A percentile compares a stretch with the other conserved stretches of the same genome.
Evolutionary conservation across 2,329 filamentous ascomycete genomes (phyloP).

Genomic region (Lithohypha guttulata): DNA sequence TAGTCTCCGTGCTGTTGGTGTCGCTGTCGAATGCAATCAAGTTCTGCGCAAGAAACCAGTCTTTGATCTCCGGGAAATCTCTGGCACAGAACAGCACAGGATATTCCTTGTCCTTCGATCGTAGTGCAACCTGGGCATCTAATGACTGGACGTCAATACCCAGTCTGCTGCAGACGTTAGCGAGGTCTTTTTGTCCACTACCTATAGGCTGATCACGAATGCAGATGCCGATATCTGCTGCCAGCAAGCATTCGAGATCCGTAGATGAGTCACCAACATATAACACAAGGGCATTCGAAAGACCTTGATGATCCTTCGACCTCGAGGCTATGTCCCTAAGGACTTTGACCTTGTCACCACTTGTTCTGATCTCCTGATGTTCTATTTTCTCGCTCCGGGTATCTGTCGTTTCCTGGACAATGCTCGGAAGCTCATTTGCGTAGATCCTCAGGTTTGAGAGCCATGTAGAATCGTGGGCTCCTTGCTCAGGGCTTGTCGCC

Average conservation of each 20-base stretch:
- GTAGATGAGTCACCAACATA: slow-evolving; percentile 8
- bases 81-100: slow-evolving; percentile 4
- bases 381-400: not conserved
- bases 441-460: not conserved
- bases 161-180: not conserved
- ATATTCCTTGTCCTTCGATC: not conserved
- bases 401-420: not conserved
- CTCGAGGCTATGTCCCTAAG: not conserved
- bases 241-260: slow-evolving; percentile 6
- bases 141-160: not conserved
- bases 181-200: slow-evolving; percentile 1
- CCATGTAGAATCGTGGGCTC: not conserved
- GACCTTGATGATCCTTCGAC: not conserved
- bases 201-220: slow-evolving; percentile 7
- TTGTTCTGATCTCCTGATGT: slow-evolving; percentile 1
- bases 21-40: too few species aligned
- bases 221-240: slow-evolving; percentile 6
- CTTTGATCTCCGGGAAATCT: slow-evolving; percentile 6
- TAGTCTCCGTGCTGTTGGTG: too few species aligned
- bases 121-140: not conserved
- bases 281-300: not conserved
- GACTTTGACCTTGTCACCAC: slow-evolving; percentile 3
- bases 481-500: not conserved
- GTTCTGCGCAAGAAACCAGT: slow-evolving; percentile 1
- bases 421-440: slow-evolving; percentile 5